Evolutionary conservation across 108 stramenopile genomes (phyloP).

Genomic region (Bacterosira constricta): DNA sequence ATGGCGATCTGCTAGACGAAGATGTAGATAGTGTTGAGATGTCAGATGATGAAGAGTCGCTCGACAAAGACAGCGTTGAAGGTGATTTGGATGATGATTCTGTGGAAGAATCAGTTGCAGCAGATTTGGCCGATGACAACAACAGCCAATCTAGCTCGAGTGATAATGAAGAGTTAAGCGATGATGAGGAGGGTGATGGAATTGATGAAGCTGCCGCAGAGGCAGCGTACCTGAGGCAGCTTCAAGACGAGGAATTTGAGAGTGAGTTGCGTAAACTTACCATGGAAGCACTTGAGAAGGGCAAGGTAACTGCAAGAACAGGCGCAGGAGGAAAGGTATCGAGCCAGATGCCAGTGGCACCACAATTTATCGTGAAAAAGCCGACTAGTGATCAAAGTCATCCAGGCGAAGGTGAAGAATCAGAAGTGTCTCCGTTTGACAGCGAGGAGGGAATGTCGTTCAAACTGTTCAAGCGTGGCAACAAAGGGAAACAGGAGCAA

Average conservation of each 20-base stretch:
- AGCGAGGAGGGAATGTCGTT: conserved; percentile 82
- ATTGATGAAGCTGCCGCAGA: conserved; percentile 75
- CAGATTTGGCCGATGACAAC: conserved; percentile 52
- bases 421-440: conserved; percentile 43
- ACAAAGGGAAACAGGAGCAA: conserved; percentile 91
- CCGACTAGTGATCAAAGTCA: conserved; percentile 41
- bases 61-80: conserved; percentile 56
- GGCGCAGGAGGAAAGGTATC: conserved; percentile 67
- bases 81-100: conserved; percentile 51
- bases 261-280: conserved; percentile 82
- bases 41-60: conserved; percentile 57
- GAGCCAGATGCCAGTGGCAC: conserved; percentile 74
- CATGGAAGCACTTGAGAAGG: conserved; percentile 88
- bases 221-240: conserved; percentile 77
- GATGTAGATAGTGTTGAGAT: conserved; percentile 53
- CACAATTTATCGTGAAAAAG: conserved; percentile 74
- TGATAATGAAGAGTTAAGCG: conserved; percentile 47
- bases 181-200: conserved; percentile 63
- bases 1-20: conserved; percentile 44
- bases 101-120: conserved; percentile 28
- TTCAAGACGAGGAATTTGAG: conserved; percentile 90
- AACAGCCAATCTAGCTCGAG: conserved; percentile 48
- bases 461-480: conserved; percentile 90
- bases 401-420: conserved; percentile 17
- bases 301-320: conserved; percentile 65